A percentile compares a stretch with the other conserved stretches of the same genome.
phyloP scores from a whole-genome alignment of 1,284 basidiomycete genomes.

The Cutaneotrichosporon sp. region DNA sequence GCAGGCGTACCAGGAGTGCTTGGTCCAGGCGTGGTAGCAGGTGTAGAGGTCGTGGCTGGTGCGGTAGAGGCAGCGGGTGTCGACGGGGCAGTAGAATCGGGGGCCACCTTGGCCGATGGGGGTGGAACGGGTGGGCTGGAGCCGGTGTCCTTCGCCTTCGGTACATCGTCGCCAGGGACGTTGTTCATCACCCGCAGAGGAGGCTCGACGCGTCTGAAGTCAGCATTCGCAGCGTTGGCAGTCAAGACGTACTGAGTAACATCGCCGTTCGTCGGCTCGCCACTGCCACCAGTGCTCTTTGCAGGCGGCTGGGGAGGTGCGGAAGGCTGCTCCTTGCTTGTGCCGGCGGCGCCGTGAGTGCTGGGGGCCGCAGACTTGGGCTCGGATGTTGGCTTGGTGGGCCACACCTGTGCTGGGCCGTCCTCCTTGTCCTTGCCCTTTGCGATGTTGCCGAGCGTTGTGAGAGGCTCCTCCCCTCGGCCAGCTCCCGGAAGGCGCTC shows the following conservation, averaged over 20 bases:
- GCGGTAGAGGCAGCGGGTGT: background rate
- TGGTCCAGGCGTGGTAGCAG: background rate
- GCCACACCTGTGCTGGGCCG: no score
- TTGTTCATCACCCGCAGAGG: background rate
- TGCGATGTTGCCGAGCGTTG: background rate
- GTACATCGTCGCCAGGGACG: background rate
- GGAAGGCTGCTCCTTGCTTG: no score
- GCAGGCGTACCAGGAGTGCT: background rate
- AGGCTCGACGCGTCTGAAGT: background rate
- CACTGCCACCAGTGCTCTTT: no score
- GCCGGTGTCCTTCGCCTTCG: background rate
- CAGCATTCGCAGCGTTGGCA: background rate
- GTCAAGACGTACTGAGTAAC: background rate
- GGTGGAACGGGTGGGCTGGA: background rate
- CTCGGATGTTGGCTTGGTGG: background rate
- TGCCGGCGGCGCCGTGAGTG: no score
- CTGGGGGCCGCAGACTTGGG: no score
- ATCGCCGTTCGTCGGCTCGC: no score
- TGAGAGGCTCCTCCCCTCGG: background rate
- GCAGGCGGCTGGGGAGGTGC: background rate
- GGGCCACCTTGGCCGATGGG: background rate
- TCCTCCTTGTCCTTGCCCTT: background rate
- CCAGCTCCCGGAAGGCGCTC: background rate
- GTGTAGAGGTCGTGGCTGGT: background rate
- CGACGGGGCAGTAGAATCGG: background rate